phyloP scores from a whole-genome alignment of 345 rosid genomes.

The Heritiera fomes region DNA sequence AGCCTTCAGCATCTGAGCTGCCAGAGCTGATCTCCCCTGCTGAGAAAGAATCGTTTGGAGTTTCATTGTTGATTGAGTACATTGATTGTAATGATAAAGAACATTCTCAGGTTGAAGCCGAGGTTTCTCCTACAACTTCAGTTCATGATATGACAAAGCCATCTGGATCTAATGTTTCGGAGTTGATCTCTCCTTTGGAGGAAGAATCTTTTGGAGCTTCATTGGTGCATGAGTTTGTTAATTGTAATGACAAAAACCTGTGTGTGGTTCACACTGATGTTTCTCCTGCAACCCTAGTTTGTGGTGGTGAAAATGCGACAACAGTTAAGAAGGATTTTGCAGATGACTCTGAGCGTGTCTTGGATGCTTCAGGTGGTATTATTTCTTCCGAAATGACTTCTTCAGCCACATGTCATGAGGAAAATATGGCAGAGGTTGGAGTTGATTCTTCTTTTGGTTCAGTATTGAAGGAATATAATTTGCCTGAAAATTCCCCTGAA shows the following conservation, averaged over 20 bases:
- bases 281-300: constrained; percentile 25
- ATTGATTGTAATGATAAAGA: constrained; percentile 14
- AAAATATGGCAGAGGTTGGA: constrained; percentile 22
- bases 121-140: constrained; percentile 27
- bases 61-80: constrained; percentile 11
- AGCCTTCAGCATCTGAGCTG: constrained; percentile 19
- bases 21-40: constrained; percentile 24
- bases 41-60: constrained; percentile 24
- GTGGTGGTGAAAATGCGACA: neutral
- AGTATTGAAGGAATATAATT: constrained; percentile 14
- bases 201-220: constrained; percentile 19
- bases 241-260: no score
- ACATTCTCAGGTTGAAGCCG: constrained; percentile 12
- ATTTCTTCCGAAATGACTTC: constrained; percentile 6
- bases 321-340: constrained; percentile 2
- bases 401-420: constrained; percentile 6
- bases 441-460: constrained; percentile 24
- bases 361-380: constrained; percentile 16
- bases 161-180: neutral
- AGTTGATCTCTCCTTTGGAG: no score
- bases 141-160: constrained; percentile 16
- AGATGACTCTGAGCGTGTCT: constrained; percentile 12
- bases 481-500: constrained; percentile 25
- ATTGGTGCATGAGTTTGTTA: neutral
- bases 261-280: constrained; percentile 3